These are phyloP conservation scores for Persicaria tinctoria DNA, from an alignment of 148 eudicot species.

Conservation along the genomic window DNA sequence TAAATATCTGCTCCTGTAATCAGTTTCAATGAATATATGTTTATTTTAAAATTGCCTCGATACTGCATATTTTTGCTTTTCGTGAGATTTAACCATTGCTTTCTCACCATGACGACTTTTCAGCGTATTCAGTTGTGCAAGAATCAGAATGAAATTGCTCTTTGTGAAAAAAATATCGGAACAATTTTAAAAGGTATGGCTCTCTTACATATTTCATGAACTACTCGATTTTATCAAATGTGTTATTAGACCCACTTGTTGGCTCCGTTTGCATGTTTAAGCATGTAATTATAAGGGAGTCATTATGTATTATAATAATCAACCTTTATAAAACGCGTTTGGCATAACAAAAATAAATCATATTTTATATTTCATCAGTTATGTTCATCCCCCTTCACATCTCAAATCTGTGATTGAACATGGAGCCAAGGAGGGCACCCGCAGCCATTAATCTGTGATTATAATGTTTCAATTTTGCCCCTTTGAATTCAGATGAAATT, in stretches of 20 bases:
- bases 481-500: too few species aligned
- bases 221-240: not conserved
- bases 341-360: too few species aligned
- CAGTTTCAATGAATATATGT: not conserved
- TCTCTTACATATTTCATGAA: constrained; percentile 12
- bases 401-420: too few species aligned
- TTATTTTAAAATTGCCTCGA: not conserved
- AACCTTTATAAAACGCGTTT: too few species aligned
- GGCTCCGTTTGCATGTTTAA: too few species aligned
- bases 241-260: not conserved
- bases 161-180: constrained; percentile 38
- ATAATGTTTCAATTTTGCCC: too few species aligned
- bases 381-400: too few species aligned
- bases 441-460: too few species aligned
- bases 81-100: not conserved
- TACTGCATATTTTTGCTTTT: not conserved
- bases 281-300: too few species aligned
- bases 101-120: constrained; percentile 11
- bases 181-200: constrained; percentile 38
- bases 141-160: constrained; percentile 37
- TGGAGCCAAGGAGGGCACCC: too few species aligned
- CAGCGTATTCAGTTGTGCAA: constrained; percentile 35
- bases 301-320: too few species aligned
- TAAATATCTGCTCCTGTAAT: not conserved
- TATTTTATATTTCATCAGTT: too few species aligned